These are phyloP conservation scores for Tylopilus orsonianus DNA, from an alignment of 1,284 basidiomycete species.

Conservation along the genomic window DNA sequence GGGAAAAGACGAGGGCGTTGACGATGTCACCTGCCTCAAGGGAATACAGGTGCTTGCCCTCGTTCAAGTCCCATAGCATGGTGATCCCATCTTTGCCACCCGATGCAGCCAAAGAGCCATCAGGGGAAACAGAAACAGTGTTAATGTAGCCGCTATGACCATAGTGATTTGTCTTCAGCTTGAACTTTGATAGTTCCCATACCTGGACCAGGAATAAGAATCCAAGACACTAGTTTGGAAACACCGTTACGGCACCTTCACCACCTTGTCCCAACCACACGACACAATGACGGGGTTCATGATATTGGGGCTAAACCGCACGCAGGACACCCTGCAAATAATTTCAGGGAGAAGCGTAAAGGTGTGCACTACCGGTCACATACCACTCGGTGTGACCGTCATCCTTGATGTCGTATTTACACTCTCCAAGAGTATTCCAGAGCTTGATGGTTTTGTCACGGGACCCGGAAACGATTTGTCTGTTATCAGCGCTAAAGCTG, in stretches of 20 bases:
- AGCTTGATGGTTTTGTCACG: slow-evolving; percentile 98
- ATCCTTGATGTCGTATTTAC: slow-evolving; percentile 99
- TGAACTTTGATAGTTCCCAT: slow-evolving; percentile 99
- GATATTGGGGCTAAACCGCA: slow-evolving; percentile 99
- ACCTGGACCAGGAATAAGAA: slow-evolving; percentile 58
- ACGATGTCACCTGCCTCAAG: slow-evolving; percentile 98
- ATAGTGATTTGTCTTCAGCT: slow-evolving; percentile 99
- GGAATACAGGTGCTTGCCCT: slow-evolving; percentile 99
- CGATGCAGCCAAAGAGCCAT: slow-evolving; percentile 98
- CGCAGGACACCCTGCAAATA: slow-evolving; percentile 88
- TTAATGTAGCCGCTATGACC: slow-evolving; percentile 99
- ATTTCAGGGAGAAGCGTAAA: background rate
- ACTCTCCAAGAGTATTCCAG: slow-evolving; percentile 99
- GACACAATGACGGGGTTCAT: slow-evolving; percentile 99
- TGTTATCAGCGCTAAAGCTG: slow-evolving; percentile 96
- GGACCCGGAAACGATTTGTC: slow-evolving; percentile 98
- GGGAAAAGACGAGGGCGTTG: slow-evolving; percentile 99
- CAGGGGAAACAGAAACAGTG: slow-evolving; percentile 97
- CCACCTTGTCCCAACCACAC: slow-evolving; percentile 99
- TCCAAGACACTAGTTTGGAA: slow-evolving; percentile 47
- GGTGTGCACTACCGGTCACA: slow-evolving; percentile 22
- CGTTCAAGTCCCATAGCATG: slow-evolving; percentile 99
- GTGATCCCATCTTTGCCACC: slow-evolving; percentile 99
- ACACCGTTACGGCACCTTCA: slow-evolving; percentile 84
- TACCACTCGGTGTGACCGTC: slow-evolving; percentile 97